These are phyloP conservation scores for Parafenestella ontariensis DNA, from an alignment of 2,329 filamentous ascomycete genomes.

Conservation along the genomic window DNA sequence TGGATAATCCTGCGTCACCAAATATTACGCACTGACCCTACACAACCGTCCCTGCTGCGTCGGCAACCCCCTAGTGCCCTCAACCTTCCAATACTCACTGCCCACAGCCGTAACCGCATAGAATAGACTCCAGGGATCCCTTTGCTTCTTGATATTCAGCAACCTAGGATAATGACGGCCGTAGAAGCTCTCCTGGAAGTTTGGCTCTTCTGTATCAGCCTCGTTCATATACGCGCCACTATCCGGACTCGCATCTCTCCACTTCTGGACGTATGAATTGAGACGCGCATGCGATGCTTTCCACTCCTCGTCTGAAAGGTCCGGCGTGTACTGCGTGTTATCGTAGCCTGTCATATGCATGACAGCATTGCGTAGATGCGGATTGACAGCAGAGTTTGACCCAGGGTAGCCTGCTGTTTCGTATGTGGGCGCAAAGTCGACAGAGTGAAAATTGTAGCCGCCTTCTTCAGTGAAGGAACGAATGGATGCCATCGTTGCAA, in stretches of 20 bases:
- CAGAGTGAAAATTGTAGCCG: conserved; percentile 34
- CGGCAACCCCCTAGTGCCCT: conserved; percentile 30
- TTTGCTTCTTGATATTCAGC: conserved; percentile 25
- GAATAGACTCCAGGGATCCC: conserved; percentile 38
- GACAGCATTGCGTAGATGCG: conserved; percentile 29
- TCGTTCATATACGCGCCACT: conserved; percentile 49
- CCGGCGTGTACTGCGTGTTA: conserved; percentile 24
- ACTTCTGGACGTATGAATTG: conserved; percentile 29
- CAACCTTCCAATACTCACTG: conserved; percentile 34
- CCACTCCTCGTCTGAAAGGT: conserved; percentile 23
- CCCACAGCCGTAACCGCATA: conserved; percentile 36
- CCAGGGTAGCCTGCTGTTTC: conserved; percentile 36
- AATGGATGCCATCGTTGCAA: conserved; percentile 26
- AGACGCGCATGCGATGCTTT: conserved; percentile 31
- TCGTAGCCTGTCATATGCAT: conserved; percentile 40
- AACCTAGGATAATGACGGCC: conserved; percentile 34
- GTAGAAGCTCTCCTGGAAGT: conserved; percentile 36
- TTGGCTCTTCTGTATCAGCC: conserved; percentile 34
- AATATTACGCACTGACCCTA: conserved; percentile 10
- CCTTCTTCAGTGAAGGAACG: conserved; percentile 35
- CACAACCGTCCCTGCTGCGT: conserved; percentile 38
- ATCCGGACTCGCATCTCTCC: conserved; percentile 29
- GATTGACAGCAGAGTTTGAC: conserved; percentile 26
- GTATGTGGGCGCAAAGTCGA: conserved; percentile 33
- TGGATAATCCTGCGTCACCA: neutral